A percentile compares a stretch with the other conserved stretches of the same genome.
phyloP scores from a whole-genome alignment of 129 eudicot species.

The Chrysanthemum seticuspe region DNA sequence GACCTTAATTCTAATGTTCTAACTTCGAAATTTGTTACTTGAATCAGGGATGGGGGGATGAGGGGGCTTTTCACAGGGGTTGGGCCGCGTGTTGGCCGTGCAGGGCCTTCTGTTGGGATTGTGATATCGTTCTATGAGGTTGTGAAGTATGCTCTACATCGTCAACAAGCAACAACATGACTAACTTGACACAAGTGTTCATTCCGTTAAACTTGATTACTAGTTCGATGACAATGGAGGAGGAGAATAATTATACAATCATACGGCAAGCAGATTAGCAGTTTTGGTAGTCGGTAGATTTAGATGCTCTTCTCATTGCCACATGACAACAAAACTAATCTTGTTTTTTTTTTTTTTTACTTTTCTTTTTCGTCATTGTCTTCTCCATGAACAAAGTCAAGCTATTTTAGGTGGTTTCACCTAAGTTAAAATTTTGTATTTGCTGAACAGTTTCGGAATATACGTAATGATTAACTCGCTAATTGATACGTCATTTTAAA shows the following conservation, averaged over 20 bases:
- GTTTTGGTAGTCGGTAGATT: slow-evolving; percentile 34
- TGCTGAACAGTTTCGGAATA: slow-evolving; percentile 27
- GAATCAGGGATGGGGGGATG: slow-evolving; percentile 78
- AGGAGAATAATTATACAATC: slow-evolving; percentile 22
- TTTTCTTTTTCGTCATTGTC: background rate
- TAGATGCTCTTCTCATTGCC: slow-evolving; percentile 35
- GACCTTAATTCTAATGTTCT: background rate
- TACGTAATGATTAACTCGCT: slow-evolving; percentile 13
- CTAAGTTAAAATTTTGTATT: slow-evolving; percentile 13
- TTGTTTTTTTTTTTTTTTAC: slow-evolving; percentile 23
- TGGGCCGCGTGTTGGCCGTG: slow-evolving; percentile 96
- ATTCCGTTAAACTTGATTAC: slow-evolving; percentile 10
- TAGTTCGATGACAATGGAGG: slow-evolving; percentile 13
- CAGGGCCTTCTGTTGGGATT: slow-evolving; percentile 96
- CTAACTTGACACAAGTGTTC: slow-evolving; percentile 19
- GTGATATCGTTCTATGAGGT: slow-evolving; percentile 94
- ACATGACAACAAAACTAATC: slow-evolving; percentile 26
- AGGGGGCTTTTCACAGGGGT: slow-evolving; percentile 86
- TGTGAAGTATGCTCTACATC: slow-evolving; percentile 70
- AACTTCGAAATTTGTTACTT: slow-evolving; percentile 3
- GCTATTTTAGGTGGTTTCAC: slow-evolving; percentile 10
- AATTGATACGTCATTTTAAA: background rate
- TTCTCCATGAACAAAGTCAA: slow-evolving; percentile 23
- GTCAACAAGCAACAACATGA: slow-evolving; percentile 39
- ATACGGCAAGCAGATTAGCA: slow-evolving; percentile 29